Percentiles rank a stretch among this genome's conserved stretches.
phyloP scores from a whole-genome alignment of 1,139 yeast species.

The Diutina siamensis region DNA sequence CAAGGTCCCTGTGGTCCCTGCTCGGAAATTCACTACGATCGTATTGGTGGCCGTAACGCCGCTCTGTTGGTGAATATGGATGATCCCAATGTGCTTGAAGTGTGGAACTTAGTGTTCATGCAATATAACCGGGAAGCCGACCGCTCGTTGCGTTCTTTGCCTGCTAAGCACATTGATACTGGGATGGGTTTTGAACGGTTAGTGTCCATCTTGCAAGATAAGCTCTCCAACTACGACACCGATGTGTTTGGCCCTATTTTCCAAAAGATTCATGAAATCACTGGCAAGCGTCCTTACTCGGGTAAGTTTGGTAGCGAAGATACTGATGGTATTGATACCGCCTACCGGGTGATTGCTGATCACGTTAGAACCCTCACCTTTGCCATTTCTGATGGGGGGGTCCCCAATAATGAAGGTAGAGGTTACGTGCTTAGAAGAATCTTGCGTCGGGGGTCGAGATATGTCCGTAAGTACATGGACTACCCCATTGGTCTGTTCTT shows the following conservation, averaged over 20 bases:
- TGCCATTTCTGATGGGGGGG: slow-evolving; percentile 97
- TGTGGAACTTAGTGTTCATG: slow-evolving; percentile 96
- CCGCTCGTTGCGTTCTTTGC: slow-evolving; percentile 69
- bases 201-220: slow-evolving; percentile 87
- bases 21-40: slow-evolving; percentile 92
- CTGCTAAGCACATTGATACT: slow-evolving; percentile 92
- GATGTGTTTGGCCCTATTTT: slow-evolving; percentile 91
- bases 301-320: slow-evolving; percentile 94
- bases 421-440: slow-evolving; percentile 96
- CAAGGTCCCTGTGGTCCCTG: slow-evolving; percentile 99
- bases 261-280: slow-evolving; percentile 74
- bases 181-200: slow-evolving; percentile 98
- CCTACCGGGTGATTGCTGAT: slow-evolving; percentile 95
- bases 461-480: slow-evolving; percentile 90
- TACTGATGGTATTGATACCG: slow-evolving; percentile 89
- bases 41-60: slow-evolving; percentile 97
- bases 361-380: slow-evolving; percentile 94
- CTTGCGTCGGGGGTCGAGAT: slow-evolving; percentile 94
- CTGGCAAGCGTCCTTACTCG: slow-evolving; percentile 81
- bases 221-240: slow-evolving; percentile 87
- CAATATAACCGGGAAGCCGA: slow-evolving; percentile 93
- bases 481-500: slow-evolving; percentile 92
- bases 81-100: slow-evolving; percentile 94
- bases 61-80: slow-evolving; percentile 82
- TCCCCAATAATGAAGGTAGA: slow-evolving; percentile 97